Conservation (phyloP, 495 filamentous ascomycete genomes). For the Lasiosphaeria hispida region DNA sequence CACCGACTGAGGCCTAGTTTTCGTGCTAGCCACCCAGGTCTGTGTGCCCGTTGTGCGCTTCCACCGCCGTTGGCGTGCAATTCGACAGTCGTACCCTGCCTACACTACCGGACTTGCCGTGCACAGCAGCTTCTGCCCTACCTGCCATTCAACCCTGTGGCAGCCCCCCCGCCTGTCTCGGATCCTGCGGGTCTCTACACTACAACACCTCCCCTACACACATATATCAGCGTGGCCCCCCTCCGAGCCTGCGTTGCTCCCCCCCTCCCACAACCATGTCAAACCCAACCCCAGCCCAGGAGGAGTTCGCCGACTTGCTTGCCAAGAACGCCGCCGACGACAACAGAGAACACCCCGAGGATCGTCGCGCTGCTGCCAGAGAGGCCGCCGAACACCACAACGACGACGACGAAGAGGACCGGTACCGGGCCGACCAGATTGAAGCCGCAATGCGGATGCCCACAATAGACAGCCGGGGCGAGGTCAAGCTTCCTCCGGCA, state of each 20-base stretch:
- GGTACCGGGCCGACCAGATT: slow-evolving; percentile 56
- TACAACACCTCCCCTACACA: slow-evolving; percentile 16
- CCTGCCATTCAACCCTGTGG: slow-evolving; percentile 26
- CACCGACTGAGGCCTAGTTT: not conserved
- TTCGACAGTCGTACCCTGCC: not conserved
- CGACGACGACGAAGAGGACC: slow-evolving; percentile 55
- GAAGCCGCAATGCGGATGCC: slow-evolving; percentile 58
- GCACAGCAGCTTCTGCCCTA: slow-evolving; percentile 24
- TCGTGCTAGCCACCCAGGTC: slow-evolving; percentile 9
- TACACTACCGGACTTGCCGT: slow-evolving; percentile 26
- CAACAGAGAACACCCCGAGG: slow-evolving; percentile 50
- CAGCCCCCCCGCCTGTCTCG: slow-evolving; percentile 21
- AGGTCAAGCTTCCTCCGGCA: slow-evolving; percentile 55
- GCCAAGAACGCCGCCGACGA: slow-evolving; percentile 50
- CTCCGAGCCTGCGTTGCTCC: not conserved
- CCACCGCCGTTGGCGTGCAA: slow-evolving; percentile 3
- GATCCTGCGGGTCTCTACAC: slow-evolving; percentile 15
- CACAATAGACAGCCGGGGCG: slow-evolving; percentile 49
- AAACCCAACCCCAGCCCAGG: slow-evolving; percentile 63
- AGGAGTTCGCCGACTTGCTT: slow-evolving; percentile 79
- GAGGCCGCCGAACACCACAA: slow-evolving; percentile 47
- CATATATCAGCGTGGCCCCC: slow-evolving; percentile 17
- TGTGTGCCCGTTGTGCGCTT: slow-evolving; percentile 1
- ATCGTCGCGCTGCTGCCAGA: slow-evolving; percentile 50
- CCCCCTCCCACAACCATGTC: slow-evolving; percentile 49